These are phyloP conservation scores for Termitomyces sp. DNA, from an alignment of 768 basidiomycete species.

Conservation along the genomic window DNA sequence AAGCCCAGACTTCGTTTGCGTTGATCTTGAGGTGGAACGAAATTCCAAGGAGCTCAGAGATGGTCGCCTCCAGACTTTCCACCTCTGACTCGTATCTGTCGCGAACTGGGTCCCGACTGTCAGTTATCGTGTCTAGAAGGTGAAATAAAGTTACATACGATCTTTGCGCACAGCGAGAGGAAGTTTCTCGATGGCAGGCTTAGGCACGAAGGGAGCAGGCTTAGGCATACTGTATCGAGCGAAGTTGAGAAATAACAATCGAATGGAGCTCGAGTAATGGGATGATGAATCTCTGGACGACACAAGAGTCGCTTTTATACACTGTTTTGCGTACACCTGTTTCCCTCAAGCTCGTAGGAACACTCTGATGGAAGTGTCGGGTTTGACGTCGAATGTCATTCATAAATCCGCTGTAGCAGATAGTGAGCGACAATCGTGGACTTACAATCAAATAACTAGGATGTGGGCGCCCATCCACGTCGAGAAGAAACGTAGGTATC, in stretches of 20 bases:
- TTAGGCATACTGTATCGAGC: conserved; percentile 12
- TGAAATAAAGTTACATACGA: conserved; percentile 3
- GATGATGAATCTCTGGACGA: neutral
- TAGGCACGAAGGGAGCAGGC: conserved; percentile 13
- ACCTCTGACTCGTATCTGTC: conserved; percentile 35
- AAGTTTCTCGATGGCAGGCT: conserved; percentile 18
- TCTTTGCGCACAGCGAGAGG: conserved; percentile 22
- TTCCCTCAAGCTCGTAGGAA: too few species aligned
- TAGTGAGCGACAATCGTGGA: neutral
- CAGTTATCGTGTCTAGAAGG: neutral
- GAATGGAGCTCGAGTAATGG: neutral
- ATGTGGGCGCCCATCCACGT: neutral
- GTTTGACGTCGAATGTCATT: neutral
- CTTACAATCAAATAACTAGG: neutral
- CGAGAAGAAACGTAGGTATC: too few species aligned
- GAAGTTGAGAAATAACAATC: neutral
- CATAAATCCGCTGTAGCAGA: neutral
- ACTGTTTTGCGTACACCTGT: neutral
- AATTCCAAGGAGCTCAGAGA: conserved; percentile 25
- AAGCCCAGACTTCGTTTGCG: conserved; percentile 32
- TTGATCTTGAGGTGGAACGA: conserved; percentile 31
- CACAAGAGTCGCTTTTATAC: conserved; percentile 7
- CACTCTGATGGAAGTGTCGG: neutral
- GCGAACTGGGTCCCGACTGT: conserved; percentile 23
- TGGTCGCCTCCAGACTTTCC: conserved; percentile 28